phyloP scores from a whole-genome alignment of 2,329 filamentous ascomycete genomes.

The Nemania abortiva region DNA sequence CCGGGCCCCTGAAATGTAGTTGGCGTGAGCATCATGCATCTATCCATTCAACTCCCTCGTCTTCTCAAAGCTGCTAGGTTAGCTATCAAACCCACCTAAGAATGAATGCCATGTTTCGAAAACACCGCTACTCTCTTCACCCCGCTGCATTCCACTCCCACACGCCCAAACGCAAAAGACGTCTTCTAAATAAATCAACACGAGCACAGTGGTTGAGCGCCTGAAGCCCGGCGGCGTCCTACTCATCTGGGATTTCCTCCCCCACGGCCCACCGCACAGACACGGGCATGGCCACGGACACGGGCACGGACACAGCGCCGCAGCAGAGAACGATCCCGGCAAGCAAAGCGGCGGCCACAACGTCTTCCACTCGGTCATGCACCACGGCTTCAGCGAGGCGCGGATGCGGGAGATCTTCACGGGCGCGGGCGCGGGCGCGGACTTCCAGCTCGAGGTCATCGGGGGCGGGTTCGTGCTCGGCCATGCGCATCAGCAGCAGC shows the following conservation, averaged over 20 bases:
- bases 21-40: not conserved
- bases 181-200: not conserved
- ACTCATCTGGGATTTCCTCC: conserved; percentile 75
- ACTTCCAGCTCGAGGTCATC: conserved; percentile 69
- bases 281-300: conserved; percentile 28
- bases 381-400: conserved; percentile 73
- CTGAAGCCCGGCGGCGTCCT: conserved; percentile 75
- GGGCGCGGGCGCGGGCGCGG: conserved; percentile 67
- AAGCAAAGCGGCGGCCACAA: conserved; percentile 14
- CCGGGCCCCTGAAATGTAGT: not conserved
- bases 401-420: conserved; percentile 71
- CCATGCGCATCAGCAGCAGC: conserved; percentile 14
- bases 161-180: not conserved
- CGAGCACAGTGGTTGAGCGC: conserved; percentile 63
- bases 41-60: too few species aligned
- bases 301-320: conserved; percentile 7
- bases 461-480: conserved; percentile 57
- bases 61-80: not conserved
- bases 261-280: conserved; percentile 57
- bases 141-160: not conserved
- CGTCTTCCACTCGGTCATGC: conserved; percentile 66
- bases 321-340: conserved; percentile 52
- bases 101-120: not conserved
- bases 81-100: not conserved
- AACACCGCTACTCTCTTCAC: not conserved